Evolutionary conservation across 345 rosid species (phyloP), one percentile per base, ranked within the genome.

Genomic region (Citrus australasica): DNA sequence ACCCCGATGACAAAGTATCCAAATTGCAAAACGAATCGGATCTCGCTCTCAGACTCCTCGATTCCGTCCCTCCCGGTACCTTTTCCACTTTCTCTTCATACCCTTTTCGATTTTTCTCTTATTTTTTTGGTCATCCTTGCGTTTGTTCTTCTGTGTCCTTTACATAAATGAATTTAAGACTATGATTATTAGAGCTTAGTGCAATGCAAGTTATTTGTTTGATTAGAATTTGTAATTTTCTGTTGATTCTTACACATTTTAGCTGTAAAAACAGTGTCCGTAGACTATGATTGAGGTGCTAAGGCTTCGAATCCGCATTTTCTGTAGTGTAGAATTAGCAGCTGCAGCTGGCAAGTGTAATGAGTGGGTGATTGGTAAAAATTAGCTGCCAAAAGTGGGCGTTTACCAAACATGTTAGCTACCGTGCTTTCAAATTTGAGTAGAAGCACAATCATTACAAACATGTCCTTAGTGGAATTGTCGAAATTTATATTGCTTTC

Each of bases 31-130:
- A 69, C 22, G 79, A 87, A 69, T 90, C 93, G 46, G 89, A 85
- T 82, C 84, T 85, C 74, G 87, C 88, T 79, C 89, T 90, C 86
- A 71, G 76, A 17, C 80, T 90, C 61, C 93, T 90, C 79, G 92
- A 90, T 82, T 88, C 91, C 79, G 83, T 92, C 75, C 88, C 93
- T 80, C 81, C 68, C 17, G 95, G 94, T 91, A 82, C 32, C 78
- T 19, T 32, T 21, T 38, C 22, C 32, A 24, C 58, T 76, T 48
- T 28, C 13, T 37, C n/a, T 46, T 51, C 24, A 7, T 40, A 30
- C 66, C 22, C 25, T 6, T 66, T 72, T 79, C 25, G 16, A 46
- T 59, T 62, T 72, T 67, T 11, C 14, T 46, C 16, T 14, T 9
- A 59, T 13, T 1, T 42, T n/a, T 61, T 56, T 21, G 33, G 14